These are phyloP conservation scores for Nemania abortiva DNA, from an alignment of 2,329 filamentous ascomycete species.

Conservation along the genomic window DNA sequence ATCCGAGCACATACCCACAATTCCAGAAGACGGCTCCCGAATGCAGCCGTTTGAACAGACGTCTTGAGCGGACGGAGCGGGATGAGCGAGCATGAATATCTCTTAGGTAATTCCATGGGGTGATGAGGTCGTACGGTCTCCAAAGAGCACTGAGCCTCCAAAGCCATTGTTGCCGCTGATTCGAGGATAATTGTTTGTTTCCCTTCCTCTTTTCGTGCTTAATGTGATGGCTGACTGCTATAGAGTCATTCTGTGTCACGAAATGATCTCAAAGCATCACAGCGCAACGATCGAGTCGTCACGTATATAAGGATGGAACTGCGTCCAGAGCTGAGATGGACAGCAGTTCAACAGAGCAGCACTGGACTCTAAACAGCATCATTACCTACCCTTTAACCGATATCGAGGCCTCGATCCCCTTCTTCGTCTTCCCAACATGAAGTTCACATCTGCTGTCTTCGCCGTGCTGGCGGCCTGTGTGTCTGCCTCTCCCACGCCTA, in stretches of 20 bases:
- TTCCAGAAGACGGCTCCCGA: background rate
- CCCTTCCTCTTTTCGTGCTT: constrained; percentile 2
- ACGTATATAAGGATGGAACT: constrained; percentile 30
- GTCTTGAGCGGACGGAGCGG: constrained; percentile 14
- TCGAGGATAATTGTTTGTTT: constrained; percentile 38
- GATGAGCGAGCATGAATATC: constrained; percentile 2
- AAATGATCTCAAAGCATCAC: constrained; percentile 5
- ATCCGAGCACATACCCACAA: constrained; percentile 3
- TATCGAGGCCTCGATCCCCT: constrained; percentile 8
- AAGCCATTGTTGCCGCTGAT: constrained; percentile 21
- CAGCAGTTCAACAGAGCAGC: constrained; percentile 8
- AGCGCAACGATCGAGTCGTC: background rate
- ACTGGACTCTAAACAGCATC: background rate
- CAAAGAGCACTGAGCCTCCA: background rate
- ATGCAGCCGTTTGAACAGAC: constrained; percentile 3
- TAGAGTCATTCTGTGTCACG: constrained; percentile 12
- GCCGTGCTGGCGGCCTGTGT: constrained; percentile 41
- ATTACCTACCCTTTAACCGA: background rate
- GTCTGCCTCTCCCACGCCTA: constrained; percentile 41
- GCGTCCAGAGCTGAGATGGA: constrained; percentile 5
- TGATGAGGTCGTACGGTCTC: background rate
- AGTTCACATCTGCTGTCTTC: constrained; percentile 40
- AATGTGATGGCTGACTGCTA: constrained; percentile 3
- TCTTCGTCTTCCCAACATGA: constrained; percentile 39
- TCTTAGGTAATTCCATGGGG: constrained; percentile 18